Evolutionary conservation across 768 basidiomycete species (phyloP), one percentile per base, ranked within the genome.

Genomic region (Naganishia vaughanmartiniae): DNA sequence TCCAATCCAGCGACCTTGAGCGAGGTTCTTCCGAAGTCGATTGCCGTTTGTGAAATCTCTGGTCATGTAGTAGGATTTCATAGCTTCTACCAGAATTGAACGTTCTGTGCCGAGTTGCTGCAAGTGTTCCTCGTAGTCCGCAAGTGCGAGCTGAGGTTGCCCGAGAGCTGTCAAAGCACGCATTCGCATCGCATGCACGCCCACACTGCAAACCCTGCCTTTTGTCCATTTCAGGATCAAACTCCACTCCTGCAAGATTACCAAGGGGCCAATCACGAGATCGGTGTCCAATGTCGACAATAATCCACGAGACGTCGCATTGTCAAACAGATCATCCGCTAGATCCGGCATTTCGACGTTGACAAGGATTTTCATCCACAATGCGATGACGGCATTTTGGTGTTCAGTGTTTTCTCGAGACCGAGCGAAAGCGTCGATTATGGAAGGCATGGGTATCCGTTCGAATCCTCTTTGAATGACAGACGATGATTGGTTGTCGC

Each of bases 181-280:
- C 60, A 63, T 63, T 42, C 60, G 60, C 60, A 63, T 63, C 10
- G 60, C 60, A 45, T 63, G 60, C 30, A 63, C 60, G 17, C 60
- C 60, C 5, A 63, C 60, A 30, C 60, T 63, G 60, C 60, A 63
- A 0, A 63, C 28, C 39, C 60, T 63, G 9, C 60, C 60, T 46
- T 46, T 63, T 42, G 60, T 63, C 60, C 60, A 63, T 45, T 63
- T 42, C 60, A 63, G 42, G 12, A 63, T n/a, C 60, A 63, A 17
- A 28, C 60, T 42, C 60, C 60, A 63, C 21, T 63, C 60, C 39
- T 34, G 60, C 30, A 63, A 63, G 46, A 42, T 34, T 42, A 63
- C 60, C 21, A 63, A 34, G 14, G 60, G 60, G 28, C 60, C 60
- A n/a, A 63, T 42, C 24, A 63, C 42, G 15, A 42, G 39, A 28